These are phyloP conservation scores for Xylariaceae sp. DNA, from an alignment of 2,329 filamentous ascomycete species.

Conservation along the genomic window DNA sequence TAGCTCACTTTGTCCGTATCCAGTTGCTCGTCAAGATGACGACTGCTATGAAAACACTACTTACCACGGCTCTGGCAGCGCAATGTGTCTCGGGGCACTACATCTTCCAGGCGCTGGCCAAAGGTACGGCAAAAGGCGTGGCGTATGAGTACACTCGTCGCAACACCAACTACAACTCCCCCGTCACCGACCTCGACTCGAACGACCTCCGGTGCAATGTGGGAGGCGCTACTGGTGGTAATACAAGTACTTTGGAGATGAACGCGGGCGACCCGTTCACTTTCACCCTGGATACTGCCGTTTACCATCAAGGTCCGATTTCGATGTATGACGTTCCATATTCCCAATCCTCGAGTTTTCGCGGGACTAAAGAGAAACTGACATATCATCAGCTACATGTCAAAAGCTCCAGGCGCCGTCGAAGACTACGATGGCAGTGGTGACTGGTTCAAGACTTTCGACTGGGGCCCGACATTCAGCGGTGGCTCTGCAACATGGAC, in stretches of 20 bases:
- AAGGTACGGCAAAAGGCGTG: conserved; percentile 30
- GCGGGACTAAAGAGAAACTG: background rate
- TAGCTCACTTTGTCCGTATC: background rate
- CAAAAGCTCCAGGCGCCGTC: conserved; percentile 34
- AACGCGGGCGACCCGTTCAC: conserved; percentile 39
- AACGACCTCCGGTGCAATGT: conserved; percentile 40
- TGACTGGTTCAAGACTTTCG: conserved; percentile 40
- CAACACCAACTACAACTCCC: conserved; percentile 47
- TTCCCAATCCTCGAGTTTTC: too few relatives aligned
- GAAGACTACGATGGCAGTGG: conserved; percentile 37
- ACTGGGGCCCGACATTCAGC: conserved; percentile 34
- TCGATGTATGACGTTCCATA: conserved; percentile 21
- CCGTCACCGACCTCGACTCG: conserved; percentile 38
- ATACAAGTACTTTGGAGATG: conserved; percentile 32
- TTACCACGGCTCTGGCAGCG: conserved; percentile 29
- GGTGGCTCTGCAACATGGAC: conserved; percentile 33
- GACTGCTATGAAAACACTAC: conserved; percentile 24
- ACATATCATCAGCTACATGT: conserved; percentile 34
- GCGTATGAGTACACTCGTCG: conserved; percentile 38
- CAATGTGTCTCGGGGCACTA: conserved; percentile 36
- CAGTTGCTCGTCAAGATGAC: conserved; percentile 27
- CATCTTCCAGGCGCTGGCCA: conserved; percentile 37
- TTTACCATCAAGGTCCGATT: conserved; percentile 40
- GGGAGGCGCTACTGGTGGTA: conserved; percentile 32
- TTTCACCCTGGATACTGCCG: conserved; percentile 35